phyloP scores from a whole-genome alignment of 805 yeast species.

The Saccharomycopsis malanga region DNA sequence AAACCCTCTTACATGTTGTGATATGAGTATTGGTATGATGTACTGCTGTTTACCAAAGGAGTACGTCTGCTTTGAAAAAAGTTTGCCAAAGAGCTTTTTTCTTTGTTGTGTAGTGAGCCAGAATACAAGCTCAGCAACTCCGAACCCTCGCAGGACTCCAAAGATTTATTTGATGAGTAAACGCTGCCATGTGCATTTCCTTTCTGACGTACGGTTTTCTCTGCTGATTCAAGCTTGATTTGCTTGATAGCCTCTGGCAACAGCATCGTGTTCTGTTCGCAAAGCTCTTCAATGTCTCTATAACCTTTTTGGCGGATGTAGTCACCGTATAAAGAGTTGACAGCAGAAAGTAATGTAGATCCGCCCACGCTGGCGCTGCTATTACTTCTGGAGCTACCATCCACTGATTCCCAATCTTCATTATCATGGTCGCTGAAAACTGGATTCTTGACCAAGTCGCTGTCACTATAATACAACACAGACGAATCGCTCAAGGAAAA shows the following conservation, averaged over 20 bases:
- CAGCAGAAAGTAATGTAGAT: slow-evolving; percentile 20
- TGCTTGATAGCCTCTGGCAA: slow-evolving; percentile 19
- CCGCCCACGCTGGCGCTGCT: slow-evolving; percentile 6
- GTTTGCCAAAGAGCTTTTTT: neutral
- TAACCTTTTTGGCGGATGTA: slow-evolving; percentile 16
- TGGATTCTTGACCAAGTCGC: slow-evolving; percentile 19
- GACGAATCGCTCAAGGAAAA: slow-evolving; percentile 10
- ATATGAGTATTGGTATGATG: neutral
- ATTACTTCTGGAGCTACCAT: neutral
- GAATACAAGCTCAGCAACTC: neutral
- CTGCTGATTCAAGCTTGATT: slow-evolving; percentile 10
- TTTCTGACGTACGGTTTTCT: too few relatives aligned
- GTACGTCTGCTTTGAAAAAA: neutral
- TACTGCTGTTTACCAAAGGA: neutral
- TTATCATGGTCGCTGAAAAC: neutral
- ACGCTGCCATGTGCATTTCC: neutral
- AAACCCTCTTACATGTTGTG: neutral
- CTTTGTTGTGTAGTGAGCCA: neutral
- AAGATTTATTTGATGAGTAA: neutral
- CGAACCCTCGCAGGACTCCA: neutral
- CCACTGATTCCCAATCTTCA: slow-evolving; percentile 16
- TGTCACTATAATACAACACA: slow-evolving; percentile 19
- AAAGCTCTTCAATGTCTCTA: slow-evolving; percentile 17
- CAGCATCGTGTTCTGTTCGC: slow-evolving; percentile 11
- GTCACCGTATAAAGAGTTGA: slow-evolving; percentile 20